Evolutionary conservation across 331 rosid genomes (phyloP).

Genomic region (Malus hybrid): DNA sequence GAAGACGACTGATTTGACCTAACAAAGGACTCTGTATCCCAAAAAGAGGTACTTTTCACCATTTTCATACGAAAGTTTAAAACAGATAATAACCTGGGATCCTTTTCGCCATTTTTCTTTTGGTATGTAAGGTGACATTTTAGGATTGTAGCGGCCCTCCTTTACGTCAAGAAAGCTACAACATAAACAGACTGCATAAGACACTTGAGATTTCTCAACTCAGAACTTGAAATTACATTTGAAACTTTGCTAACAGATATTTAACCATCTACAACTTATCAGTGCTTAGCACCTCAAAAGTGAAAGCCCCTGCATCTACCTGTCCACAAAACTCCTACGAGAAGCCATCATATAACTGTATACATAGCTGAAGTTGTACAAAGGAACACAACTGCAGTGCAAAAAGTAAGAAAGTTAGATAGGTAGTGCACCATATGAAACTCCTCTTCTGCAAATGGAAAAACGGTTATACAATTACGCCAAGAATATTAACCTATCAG

Average conservation of each 20-base stretch:
- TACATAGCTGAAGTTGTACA: slow-evolving; percentile 81
- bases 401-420: slow-evolving; percentile 28
- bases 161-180: slow-evolving; percentile 88
- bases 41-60: not conserved
- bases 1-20: not conserved
- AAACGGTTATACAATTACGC: not conserved
- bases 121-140: slow-evolving; percentile 83
- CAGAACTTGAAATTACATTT: not conserved
- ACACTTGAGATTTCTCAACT: not conserved
- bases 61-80: not conserved
- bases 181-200: slow-evolving; percentile 14
- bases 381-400: slow-evolving; percentile 84
- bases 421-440: not conserved
- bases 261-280: slow-evolving; percentile 25
- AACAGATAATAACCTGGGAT: slow-evolving; percentile 66
- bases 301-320: slow-evolving; percentile 65
- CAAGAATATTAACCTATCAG: slow-evolving; percentile 32
- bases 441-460: not conserved
- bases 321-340: slow-evolving; percentile 88
- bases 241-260: slow-evolving; percentile 6
- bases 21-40: not conserved
- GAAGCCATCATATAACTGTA: slow-evolving; percentile 82
- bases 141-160: slow-evolving; percentile 91
- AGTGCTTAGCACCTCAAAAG: slow-evolving; percentile 52
- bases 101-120: slow-evolving; percentile 95